Evolutionary conservation across 2,329 filamentous ascomycete genomes (phyloP).

Genomic region (Scedosporium apiospermum): DNA sequence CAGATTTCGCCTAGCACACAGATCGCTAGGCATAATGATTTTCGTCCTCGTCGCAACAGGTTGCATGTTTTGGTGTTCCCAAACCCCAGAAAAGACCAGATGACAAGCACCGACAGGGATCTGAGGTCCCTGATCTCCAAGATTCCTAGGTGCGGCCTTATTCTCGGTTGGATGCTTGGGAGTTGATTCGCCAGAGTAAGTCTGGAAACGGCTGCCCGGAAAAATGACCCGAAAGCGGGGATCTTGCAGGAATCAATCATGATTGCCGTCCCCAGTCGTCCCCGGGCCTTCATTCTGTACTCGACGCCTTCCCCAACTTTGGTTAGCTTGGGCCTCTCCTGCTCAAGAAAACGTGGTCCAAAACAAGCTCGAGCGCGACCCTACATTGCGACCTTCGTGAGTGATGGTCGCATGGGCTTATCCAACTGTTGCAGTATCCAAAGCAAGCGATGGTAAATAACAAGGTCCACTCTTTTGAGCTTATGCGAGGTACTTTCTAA

Average conservation of each 20-base stretch:
- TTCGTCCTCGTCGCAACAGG: neutral
- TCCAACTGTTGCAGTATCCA: no score
- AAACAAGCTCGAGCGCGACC: neutral
- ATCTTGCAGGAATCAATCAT: conserved; percentile 2
- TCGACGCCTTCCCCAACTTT: neutral
- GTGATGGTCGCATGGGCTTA: neutral
- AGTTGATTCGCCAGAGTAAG: neutral
- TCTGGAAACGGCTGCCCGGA: neutral
- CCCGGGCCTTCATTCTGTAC: no score
- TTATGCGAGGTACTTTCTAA: no score
- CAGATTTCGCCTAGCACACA: neutral
- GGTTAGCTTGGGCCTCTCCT: neutral
- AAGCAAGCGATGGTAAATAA: no score
- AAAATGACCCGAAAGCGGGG: neutral
- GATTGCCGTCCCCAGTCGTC: no score
- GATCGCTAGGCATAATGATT: neutral
- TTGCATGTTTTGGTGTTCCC: neutral
- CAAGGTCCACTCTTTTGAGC: no score
- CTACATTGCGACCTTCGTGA: neutral
- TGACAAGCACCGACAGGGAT: neutral
- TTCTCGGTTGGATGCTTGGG: neutral
- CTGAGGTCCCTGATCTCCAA: neutral
- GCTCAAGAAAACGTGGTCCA: neutral
- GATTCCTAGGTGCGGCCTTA: neutral
- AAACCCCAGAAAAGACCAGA: neutral